Evolutionary conservation across 2,329 filamentous ascomycete genomes (phyloP).

Genomic region (Xylariaceae sp.): DNA sequence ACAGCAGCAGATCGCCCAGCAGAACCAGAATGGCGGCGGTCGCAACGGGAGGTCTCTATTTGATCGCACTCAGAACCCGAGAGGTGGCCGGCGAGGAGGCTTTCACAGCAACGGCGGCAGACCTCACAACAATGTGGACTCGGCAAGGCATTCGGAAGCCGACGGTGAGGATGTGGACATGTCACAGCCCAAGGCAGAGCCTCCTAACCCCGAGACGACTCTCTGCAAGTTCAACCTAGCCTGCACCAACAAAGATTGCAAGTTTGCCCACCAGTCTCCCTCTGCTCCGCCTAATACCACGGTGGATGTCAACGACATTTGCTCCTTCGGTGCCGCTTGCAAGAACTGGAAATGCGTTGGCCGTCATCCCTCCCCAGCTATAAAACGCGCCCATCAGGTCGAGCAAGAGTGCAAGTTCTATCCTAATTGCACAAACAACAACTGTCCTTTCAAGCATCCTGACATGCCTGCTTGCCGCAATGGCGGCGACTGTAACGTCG

Average conservation of each 20-base stretch:
- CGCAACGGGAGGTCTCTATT: constrained; percentile 63
- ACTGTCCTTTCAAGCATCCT: constrained; percentile 87
- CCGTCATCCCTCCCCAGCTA: constrained; percentile 87
- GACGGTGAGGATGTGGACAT: constrained; percentile 64
- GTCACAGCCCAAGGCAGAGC: constrained; percentile 51
- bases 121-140: constrained; percentile 28
- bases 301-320: constrained; percentile 77
- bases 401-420: constrained; percentile 89
- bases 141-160: constrained; percentile 35
- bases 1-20: constrained; percentile 61
- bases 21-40: constrained; percentile 43
- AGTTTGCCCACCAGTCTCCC: constrained; percentile 91
- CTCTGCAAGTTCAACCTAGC: constrained; percentile 87
- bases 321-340: constrained; percentile 85
- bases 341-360: constrained; percentile 93
- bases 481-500: constrained; percentile 78
- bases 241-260: constrained; percentile 87
- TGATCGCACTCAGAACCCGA: constrained; percentile 65
- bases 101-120: constrained; percentile 33
- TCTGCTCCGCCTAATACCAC: constrained; percentile 75
- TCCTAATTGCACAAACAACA: constrained; percentile 84
- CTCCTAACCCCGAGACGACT: constrained; percentile 59
- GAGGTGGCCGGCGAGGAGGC: constrained; percentile 43
- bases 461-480: constrained; percentile 85
- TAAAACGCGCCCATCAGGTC: constrained; percentile 72